Conservation (phyloP, 2,329 filamentous ascomycete species). For the Beauveria pseudobassiana region DNA sequence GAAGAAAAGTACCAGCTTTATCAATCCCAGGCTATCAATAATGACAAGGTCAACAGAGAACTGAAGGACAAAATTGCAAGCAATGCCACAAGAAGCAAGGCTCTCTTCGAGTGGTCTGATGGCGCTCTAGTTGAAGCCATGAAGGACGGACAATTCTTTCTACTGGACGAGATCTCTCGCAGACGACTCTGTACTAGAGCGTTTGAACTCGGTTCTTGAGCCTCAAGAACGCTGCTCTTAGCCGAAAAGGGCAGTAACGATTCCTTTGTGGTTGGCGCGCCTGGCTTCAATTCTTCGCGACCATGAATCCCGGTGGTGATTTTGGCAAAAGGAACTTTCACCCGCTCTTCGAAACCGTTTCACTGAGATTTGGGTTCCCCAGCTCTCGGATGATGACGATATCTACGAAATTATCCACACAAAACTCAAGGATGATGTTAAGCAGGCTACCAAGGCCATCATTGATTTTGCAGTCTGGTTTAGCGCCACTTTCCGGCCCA, state of each 20-base stretch:
- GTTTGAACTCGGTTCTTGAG: slow-evolving; percentile 93
- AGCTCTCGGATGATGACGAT: slow-evolving; percentile 77
- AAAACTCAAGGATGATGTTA: slow-evolving; percentile 56
- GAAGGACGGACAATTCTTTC: slow-evolving; percentile 81
- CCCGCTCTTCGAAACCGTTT: slow-evolving; percentile 93
- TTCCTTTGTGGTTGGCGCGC: slow-evolving; percentile 65
- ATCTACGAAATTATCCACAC: slow-evolving; percentile 77
- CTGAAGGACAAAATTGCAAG: slow-evolving; percentile 39
- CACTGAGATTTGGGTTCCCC: slow-evolving; percentile 96
- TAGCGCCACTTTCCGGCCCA: slow-evolving; percentile 69
- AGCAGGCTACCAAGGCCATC: slow-evolving; percentile 58
- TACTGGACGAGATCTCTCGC: slow-evolving; percentile 97
- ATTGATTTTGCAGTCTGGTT: slow-evolving; percentile 93
- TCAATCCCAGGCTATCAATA: slow-evolving; percentile 32
- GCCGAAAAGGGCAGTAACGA: slow-evolving; percentile 89
- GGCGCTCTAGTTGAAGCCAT: slow-evolving; percentile 91
- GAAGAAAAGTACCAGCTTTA: slow-evolving; percentile 55
- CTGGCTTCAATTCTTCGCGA: slow-evolving; percentile 94
- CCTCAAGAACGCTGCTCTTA: slow-evolving; percentile 77
- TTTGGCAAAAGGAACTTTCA: slow-evolving; percentile 97
- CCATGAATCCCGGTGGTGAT: slow-evolving; percentile 98
- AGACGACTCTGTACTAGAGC: slow-evolving; percentile 92
- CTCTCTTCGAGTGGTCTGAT: slow-evolving; percentile 94
- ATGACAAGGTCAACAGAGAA: slow-evolving; percentile 40
- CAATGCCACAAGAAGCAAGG: slow-evolving; percentile 59